Conservation (phyloP, 208 protist species). For the Angomonas ambiguus region DNA sequence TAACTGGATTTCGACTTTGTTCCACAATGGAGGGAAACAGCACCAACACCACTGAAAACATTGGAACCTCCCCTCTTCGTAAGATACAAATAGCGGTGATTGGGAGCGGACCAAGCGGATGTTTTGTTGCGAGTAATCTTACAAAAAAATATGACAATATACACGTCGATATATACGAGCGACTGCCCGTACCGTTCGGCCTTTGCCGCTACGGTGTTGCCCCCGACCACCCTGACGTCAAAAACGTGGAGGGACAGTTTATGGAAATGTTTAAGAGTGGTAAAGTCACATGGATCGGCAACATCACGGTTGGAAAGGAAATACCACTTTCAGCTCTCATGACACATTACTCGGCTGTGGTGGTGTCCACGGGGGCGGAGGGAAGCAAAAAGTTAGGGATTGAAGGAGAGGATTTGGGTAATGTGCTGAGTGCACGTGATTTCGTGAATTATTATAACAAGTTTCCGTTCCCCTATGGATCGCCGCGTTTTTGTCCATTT, state of each 20-base stretch:
- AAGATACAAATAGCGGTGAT: conserved; percentile 90
- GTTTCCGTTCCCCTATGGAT: conserved; percentile 78
- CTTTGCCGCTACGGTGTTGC: conserved; percentile 96
- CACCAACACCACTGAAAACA: background rate
- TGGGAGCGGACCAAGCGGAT: conserved; percentile 94
- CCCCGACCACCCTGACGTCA: conserved; percentile 97
- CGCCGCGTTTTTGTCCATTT: conserved; percentile 74
- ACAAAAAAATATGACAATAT: conserved; percentile 64
- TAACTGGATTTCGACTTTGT: background rate
- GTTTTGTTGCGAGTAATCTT: conserved; percentile 91
- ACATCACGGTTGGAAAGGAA: conserved; percentile 85
- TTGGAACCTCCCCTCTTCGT: background rate
- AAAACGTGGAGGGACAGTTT: conserved; percentile 92
- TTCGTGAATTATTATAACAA: conserved; percentile 98
- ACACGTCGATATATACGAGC: conserved; percentile 93
- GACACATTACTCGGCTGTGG: conserved; percentile 88
- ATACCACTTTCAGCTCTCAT: conserved; percentile 69
- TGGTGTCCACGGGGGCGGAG: conserved; percentile 91
- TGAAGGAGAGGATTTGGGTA: conserved; percentile 73
- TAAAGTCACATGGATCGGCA: conserved; percentile 90
- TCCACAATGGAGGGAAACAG: background rate
- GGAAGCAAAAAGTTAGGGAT: conserved; percentile 62
- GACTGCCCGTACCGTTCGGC: conserved; percentile 94
- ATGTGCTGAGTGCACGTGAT: conserved; percentile 75
- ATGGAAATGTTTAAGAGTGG: conserved; percentile 70